A percentile compares a stretch with the other conserved stretches of the same genome.
Evolutionary conservation across 345 rosid genomes (phyloP).

Genomic region (Sisymbrium altissimum): DNA sequence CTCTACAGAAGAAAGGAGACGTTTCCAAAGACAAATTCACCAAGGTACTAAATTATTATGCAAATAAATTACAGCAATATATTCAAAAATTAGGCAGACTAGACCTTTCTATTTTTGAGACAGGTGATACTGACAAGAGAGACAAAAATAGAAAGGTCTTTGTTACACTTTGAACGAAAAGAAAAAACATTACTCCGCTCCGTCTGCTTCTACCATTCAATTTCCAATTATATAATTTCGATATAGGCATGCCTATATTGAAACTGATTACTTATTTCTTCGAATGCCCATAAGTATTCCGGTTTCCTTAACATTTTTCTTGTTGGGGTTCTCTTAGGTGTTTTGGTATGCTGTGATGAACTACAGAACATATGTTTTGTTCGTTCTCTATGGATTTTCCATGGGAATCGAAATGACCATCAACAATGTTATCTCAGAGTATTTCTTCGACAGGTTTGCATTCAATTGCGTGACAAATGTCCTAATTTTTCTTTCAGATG

Average conservation of each 20-base stretch:
- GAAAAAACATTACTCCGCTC: neutral
- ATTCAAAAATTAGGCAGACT: neutral
- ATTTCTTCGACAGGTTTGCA: slow-evolving; percentile 52
- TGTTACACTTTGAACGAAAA: too few species aligned
- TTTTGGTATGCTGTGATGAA: slow-evolving; percentile 58
- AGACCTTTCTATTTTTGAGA: too few species aligned
- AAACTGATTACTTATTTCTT: neutral
- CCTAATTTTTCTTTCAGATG: neutral
- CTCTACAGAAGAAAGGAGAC: slow-evolving; percentile 61
- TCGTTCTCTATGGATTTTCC: slow-evolving; percentile 60
- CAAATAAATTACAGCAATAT: neutral
- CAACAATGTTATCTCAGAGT: slow-evolving; percentile 60
- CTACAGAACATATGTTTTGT: slow-evolving; percentile 70
- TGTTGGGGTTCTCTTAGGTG: slow-evolving; percentile 39
- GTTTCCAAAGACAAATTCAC: slow-evolving; percentile 65
- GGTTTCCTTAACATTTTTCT: neutral
- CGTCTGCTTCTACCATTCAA: neutral
- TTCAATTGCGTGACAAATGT: neutral
- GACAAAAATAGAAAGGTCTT: too few species aligned
- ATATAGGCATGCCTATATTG: neutral
- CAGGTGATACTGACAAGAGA: too few species aligned
- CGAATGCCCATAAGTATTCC: neutral
- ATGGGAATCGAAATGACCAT: slow-evolving; percentile 66
- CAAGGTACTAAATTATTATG: slow-evolving; percentile 42
- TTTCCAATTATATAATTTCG: neutral